Evolutionary conservation across 495 filamentous ascomycete genomes (phyloP), one percentile per base, ranked within the genome.

Genomic region (Pyrenula massariospora): DNA sequence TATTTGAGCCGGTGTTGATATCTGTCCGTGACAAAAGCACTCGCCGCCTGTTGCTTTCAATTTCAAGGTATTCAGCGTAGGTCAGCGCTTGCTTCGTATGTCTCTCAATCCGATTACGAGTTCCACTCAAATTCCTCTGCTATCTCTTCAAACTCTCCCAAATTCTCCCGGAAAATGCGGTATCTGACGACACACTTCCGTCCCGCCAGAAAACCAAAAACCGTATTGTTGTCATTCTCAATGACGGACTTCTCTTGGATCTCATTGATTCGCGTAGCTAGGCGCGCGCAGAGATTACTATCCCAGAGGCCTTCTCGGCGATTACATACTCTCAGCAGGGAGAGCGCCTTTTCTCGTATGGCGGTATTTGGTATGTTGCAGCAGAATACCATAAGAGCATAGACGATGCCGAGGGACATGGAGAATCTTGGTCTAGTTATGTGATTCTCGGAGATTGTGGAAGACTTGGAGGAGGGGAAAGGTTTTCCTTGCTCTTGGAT

Each of bases 261-360:
- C 15, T 67, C 68, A 56, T 76, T 69, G 54, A 83, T 65, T 64
- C 74, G 77, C 57, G 68, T 67, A 8, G 71, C 75, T 53, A 82
- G 74, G 5, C 70, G 70, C 15, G 75, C 78, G 19, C 75, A 72
- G 24, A 81, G 65, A 54, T 77, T 70, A 54, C 75, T 79, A 61
- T 84, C 79, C 80, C 77, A 84, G 62, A 84, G 73, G 22, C 75
- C 78, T 63, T 84, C 82, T 48, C 81, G 66, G 52, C 79, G 62
- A 22, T 73, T 71, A 58, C 73, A 71, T 58, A 65, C 73, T 50
- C 63, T 62, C 53, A 83, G 62, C 15, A 81, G 61, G 56, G 69
- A 67, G 54, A 83, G 81, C 3, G 78, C 78, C 50, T 75, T 68
- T 15, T 71, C 62, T 10, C 79, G 65, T 31, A 75, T 70, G 1